Evolutionary conservation across 768 basidiomycete genomes (phyloP).

Genomic region (Trametes sanguinea): DNA sequence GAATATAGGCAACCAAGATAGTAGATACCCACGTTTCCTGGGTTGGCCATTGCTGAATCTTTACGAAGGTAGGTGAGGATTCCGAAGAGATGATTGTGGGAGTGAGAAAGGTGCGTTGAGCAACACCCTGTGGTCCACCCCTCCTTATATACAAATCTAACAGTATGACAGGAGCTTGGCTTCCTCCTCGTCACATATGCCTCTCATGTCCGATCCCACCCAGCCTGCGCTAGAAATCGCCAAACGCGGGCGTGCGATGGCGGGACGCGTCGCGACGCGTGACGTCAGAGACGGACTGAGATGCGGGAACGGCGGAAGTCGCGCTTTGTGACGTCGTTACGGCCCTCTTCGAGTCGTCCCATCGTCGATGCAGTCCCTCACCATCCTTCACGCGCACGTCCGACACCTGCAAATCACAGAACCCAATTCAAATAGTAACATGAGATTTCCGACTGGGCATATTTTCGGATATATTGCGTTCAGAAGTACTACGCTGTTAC

Average conservation of each 20-base stretch:
- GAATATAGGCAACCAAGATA: too few species aligned
- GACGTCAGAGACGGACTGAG: constrained; percentile 4
- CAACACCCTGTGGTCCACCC: too few species aligned
- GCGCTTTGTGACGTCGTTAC: neutral
- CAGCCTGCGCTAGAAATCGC: neutral
- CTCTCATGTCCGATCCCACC: neutral
- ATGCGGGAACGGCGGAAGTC: neutral
- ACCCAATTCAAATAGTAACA: too few species aligned
- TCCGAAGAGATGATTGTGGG: neutral
- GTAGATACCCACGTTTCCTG: constrained; percentile 20
- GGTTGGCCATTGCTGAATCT: constrained; percentile 18
- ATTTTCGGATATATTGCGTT: too few species aligned
- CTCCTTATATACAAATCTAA: too few species aligned
- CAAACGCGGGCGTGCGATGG: constrained; percentile 1
- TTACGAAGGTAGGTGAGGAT: neutral
- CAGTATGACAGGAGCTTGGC: too few species aligned
- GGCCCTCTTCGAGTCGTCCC: neutral
- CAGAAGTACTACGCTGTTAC: too few species aligned
- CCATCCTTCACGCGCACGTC: neutral
- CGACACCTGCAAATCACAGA: too few species aligned
- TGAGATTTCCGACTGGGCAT: too few species aligned
- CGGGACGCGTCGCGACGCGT: constrained; percentile 10
- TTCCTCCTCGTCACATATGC: too few species aligned
- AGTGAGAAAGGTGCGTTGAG: too few species aligned
- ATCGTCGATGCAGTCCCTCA: neutral